Evolutionary conservation across 352 stramenopile species (phyloP).

Genomic region (Plasmopara muralis): DNA sequence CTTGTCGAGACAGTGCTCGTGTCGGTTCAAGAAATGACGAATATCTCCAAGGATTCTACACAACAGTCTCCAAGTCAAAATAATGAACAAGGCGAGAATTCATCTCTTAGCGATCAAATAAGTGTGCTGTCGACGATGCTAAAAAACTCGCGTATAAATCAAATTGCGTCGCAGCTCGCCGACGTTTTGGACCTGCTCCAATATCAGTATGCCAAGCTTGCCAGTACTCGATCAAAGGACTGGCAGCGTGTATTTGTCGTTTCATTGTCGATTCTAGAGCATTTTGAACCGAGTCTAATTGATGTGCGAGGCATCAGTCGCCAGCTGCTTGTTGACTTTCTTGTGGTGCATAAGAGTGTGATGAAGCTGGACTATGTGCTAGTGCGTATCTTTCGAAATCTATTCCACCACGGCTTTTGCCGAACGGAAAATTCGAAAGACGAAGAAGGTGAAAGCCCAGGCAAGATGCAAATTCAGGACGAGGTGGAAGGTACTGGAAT

Average conservation of each 20-base stretch:
- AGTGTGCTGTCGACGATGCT: slow-evolving; percentile 36
- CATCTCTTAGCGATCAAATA: slow-evolving; percentile 46
- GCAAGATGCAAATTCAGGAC: slow-evolving; percentile 95
- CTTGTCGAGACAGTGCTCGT: slow-evolving; percentile 71
- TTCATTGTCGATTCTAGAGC: slow-evolving; percentile 50
- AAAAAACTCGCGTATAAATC: slow-evolving; percentile 69
- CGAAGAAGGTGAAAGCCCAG: slow-evolving; percentile 74
- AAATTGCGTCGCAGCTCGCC: slow-evolving; percentile 54
- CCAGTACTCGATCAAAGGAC: slow-evolving; percentile 17
- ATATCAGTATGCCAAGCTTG: slow-evolving; percentile 39
- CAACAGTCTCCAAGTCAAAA: slow-evolving; percentile 3
- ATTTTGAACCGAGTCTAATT: slow-evolving; percentile 50
- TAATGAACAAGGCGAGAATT: slow-evolving; percentile 19
- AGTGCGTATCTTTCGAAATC: slow-evolving; percentile 92
- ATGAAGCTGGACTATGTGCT: slow-evolving; percentile 95
- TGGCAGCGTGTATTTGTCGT: slow-evolving; percentile 31
- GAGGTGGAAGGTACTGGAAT: slow-evolving; percentile 99
- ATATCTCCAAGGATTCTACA: slow-evolving; percentile 28
- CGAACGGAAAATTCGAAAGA: slow-evolving; percentile 86
- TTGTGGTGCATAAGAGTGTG: slow-evolving; percentile 86
- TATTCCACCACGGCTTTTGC: slow-evolving; percentile 96
- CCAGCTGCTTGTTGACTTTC: slow-evolving; percentile 67
- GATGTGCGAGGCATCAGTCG: slow-evolving; percentile 73
- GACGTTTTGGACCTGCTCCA: slow-evolving; percentile 40
- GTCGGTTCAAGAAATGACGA: slow-evolving; percentile 76